phyloP scores from a whole-genome alignment of 2,329 filamentous ascomycete species.

The Coniochaeta sp. region DNA sequence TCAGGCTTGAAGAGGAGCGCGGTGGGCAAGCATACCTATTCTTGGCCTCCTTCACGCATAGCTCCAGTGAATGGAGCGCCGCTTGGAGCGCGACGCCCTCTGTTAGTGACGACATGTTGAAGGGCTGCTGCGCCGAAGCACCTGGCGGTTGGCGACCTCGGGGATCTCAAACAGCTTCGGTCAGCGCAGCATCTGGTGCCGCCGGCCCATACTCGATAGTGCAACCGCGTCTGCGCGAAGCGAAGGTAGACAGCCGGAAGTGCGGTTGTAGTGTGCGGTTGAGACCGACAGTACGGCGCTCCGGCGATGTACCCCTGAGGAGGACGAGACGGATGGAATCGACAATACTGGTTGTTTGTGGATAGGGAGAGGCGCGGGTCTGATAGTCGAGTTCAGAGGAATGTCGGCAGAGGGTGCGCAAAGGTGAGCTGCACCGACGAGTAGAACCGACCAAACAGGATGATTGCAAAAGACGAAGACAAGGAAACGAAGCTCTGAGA shows the following conservation, averaged over 20 bases:
- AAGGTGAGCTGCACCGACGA: too few relatives aligned
- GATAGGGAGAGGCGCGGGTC: neutral
- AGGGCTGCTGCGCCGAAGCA: conserved; percentile 1
- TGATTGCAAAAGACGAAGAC: too few relatives aligned
- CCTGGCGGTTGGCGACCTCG: neutral
- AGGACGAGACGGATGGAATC: neutral
- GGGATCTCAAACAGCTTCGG: conserved; percentile 6
- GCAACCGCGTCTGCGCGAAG: neutral
- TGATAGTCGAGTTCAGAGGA: neutral
- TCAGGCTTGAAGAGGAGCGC: too few relatives aligned
- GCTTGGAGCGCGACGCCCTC: conserved; percentile 44
- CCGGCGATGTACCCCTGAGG: too few relatives aligned
- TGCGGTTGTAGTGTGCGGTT: neutral
- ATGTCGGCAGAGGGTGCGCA: neutral
- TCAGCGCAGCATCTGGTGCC: conserved; percentile 12
- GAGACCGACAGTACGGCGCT: neutral
- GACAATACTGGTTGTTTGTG: neutral
- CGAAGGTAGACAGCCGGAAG: neutral
- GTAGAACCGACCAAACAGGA: too few relatives aligned
- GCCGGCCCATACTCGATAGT: conserved; percentile 7
- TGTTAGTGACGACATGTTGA: conserved; percentile 22
- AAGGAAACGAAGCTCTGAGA: too few relatives aligned
- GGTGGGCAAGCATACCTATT: conserved; percentile 34
- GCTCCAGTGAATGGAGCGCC: conserved; percentile 47
- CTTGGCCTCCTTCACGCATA: conserved; percentile 45